Conservation (phyloP, 768 basidiomycete species). For the Tephrocybe sp. region DNA sequence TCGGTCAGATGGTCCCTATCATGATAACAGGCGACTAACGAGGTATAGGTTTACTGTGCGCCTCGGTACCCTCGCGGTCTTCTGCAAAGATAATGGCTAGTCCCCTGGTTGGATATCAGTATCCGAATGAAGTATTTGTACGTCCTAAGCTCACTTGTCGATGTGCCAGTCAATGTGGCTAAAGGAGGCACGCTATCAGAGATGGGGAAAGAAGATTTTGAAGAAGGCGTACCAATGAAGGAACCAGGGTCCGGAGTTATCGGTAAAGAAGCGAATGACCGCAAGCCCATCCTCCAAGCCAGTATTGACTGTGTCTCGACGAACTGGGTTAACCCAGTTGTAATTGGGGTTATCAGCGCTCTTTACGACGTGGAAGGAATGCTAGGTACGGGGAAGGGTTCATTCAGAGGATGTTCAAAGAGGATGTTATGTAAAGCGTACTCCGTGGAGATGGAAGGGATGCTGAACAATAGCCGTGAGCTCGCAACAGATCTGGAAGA, state of each 20-base stretch:
- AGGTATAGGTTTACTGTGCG: neutral
- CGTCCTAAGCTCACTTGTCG: neutral
- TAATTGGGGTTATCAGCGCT: neutral
- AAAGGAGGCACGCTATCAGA: too few relatives aligned
- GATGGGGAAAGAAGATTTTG: too few relatives aligned
- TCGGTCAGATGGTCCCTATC: neutral
- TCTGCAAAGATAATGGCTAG: neutral
- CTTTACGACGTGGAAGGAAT: neutral
- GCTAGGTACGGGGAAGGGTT: neutral
- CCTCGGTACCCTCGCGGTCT: neutral
- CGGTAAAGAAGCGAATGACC: neutral
- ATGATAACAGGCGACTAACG: slow-evolving; percentile 5
- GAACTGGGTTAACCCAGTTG: neutral
- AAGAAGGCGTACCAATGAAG: too few relatives aligned
- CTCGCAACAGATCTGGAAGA: too few relatives aligned
- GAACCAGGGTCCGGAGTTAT: neutral
- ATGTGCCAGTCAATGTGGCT: neutral
- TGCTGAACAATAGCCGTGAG: neutral
- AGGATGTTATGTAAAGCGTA: neutral
- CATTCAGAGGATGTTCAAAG: neutral
- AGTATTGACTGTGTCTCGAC: neutral
- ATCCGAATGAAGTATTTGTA: too few relatives aligned
- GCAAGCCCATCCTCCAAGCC: neutral
- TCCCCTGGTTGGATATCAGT: too few relatives aligned
- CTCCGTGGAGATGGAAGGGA: neutral